phyloP scores from a whole-genome alignment of 139 green algal genomes.

The Trebouxia sp. region DNA sequence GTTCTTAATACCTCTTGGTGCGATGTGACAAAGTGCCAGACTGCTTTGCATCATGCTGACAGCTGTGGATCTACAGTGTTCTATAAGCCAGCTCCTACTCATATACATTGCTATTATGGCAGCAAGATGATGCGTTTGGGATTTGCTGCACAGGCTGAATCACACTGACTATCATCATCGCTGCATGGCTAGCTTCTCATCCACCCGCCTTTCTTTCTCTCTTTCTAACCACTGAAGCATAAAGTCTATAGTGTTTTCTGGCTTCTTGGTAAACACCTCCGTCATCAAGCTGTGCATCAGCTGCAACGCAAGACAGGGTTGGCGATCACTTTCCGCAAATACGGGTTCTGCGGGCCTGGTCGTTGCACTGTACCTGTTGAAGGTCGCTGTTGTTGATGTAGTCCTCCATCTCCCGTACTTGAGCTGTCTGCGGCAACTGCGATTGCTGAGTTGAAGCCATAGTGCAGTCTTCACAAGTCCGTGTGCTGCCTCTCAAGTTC shows the following conservation, averaged over 20 bases:
- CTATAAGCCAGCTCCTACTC: too few species aligned
- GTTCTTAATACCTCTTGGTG: too few species aligned
- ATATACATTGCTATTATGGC: too few species aligned
- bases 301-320: background rate
- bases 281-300: conserved; percentile 22
- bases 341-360: too few species aligned
- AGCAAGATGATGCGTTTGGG: too few species aligned
- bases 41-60: too few species aligned
- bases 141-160: too few species aligned
- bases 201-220: background rate
- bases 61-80: too few species aligned
- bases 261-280: conserved; percentile 16
- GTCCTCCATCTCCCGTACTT: conserved; percentile 14
- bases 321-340: too few species aligned
- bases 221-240: conserved; percentile 12
- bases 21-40: too few species aligned
- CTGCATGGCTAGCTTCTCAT: conserved; percentile 16
- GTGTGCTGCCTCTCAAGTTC: too few species aligned
- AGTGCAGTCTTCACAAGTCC: background rate
- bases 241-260: conserved; percentile 22
- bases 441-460: conserved; percentile 11
- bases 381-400: conserved; percentile 25
- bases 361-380: conserved; percentile 12
- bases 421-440: conserved; percentile 9
- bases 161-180: too few species aligned